These are phyloP conservation scores for Citrus mangshanensis DNA, from an alignment of 345 rosid species.

Conservation along the genomic window DNA sequence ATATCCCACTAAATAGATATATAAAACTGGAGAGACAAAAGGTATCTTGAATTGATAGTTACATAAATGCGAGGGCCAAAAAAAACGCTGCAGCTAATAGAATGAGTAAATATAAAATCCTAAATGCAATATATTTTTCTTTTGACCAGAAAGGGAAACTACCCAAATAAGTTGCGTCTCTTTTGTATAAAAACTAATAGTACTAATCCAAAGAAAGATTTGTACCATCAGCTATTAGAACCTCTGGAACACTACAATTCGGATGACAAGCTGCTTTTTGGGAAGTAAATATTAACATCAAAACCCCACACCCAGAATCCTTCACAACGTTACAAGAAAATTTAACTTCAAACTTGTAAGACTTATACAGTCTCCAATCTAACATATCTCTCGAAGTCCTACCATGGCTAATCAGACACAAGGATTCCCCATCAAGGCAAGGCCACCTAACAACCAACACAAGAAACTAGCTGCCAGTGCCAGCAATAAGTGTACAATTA, in stretches of 20 bases:
- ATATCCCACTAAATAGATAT: background rate
- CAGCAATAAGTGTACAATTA: background rate
- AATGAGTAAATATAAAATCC: background rate
- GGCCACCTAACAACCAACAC: background rate
- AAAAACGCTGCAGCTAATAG: background rate
- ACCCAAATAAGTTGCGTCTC: background rate
- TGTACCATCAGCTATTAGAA: background rate
- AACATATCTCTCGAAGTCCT: background rate
- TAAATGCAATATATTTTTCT: background rate
- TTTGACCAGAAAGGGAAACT: background rate
- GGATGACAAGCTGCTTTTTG: background rate
- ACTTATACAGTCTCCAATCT: background rate
- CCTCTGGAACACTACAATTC: background rate
- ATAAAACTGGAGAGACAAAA: background rate
- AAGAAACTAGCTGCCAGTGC: background rate
- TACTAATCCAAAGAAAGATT: background rate
- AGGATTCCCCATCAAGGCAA: background rate
- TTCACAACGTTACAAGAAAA: background rate
- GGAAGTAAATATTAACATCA: background rate
- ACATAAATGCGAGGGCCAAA: background rate
- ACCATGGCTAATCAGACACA: background rate
- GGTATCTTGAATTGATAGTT: background rate
- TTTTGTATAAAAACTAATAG: background rate
- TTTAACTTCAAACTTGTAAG: background rate
- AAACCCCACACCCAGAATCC: background rate